These are phyloP conservation scores for Trapa incisa DNA, from an alignment of 345 rosid genomes.

Conservation along the genomic window DNA sequence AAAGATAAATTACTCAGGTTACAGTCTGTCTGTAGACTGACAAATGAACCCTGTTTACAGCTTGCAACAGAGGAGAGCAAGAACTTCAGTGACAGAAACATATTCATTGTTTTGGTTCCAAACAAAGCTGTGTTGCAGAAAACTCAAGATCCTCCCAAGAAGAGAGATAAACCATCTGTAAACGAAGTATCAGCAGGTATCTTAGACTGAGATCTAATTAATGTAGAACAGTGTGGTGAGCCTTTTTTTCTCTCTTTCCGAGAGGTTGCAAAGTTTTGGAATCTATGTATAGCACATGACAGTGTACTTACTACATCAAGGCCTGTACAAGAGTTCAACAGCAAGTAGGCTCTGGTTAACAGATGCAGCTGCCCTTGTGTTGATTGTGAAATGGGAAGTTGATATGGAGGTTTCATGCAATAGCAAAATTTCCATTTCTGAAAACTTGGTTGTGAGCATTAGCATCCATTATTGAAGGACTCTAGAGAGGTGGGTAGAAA, in stretches of 20 bases:
- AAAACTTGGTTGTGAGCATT: neutral
- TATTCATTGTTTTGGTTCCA: conserved; percentile 70
- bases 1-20: neutral
- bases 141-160: conserved; percentile 64
- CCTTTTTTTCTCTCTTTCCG: neutral
- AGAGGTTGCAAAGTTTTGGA: conserved; percentile 2
- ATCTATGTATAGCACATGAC: neutral
- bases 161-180: conserved; percentile 34
- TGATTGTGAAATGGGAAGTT: neutral
- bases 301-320: neutral
- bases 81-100: conserved; percentile 59
- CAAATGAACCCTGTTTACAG: conserved; percentile 23
- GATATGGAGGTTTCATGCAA: neutral
- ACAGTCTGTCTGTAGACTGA: neutral
- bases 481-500: neutral
- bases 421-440: neutral
- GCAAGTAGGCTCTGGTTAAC: neutral
- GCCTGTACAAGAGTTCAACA: neutral
- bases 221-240: neutral
- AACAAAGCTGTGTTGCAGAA: conserved; percentile 57
- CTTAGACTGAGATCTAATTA: conserved; percentile 11
- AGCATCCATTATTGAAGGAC: neutral
- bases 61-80: conserved; percentile 84
- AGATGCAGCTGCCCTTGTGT: neutral
- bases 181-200: conserved; percentile 54